Conservation (phyloP, 1,139 yeast genomes). For the Pichia inconspicua region DNA sequence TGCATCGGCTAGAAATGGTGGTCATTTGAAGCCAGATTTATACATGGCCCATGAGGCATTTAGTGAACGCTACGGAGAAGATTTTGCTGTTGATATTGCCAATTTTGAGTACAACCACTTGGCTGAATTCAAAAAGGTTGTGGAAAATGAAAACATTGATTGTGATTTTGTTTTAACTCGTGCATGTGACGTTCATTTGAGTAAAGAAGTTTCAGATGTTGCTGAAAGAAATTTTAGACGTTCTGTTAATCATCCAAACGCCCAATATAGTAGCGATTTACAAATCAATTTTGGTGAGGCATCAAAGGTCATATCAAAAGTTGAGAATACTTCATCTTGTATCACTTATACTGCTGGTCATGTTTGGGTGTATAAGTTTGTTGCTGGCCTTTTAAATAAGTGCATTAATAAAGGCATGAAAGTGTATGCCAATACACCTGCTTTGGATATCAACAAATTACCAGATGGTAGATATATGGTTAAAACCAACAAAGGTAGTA, state of each 20-base stretch:
- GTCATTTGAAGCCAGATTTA: constrained; percentile 36
- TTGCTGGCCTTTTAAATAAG: constrained; percentile 26
- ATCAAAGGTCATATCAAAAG: constrained; percentile 20
- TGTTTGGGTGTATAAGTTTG: constrained; percentile 37
- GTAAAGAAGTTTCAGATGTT: constrained; percentile 12
- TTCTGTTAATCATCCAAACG: constrained; percentile 12
- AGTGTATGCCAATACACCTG: constrained; percentile 6
- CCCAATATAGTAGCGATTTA: constrained; percentile 17
- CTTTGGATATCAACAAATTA: constrained; percentile 14
- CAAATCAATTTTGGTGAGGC: constrained; percentile 20
- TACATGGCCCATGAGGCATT: constrained; percentile 25
- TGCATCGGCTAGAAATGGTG: constrained; percentile 45
- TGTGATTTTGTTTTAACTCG: constrained; percentile 30
- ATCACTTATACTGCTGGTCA: constrained; percentile 34
- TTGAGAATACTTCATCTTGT: constrained; percentile 25
- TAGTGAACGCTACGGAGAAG: constrained; percentile 21
- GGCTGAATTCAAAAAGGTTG: constrained; percentile 24
- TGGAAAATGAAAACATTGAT: constrained; percentile 29
- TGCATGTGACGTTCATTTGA: constrained; percentile 24
- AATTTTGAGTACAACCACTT: constrained; percentile 29
- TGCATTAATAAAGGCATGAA: not conserved
- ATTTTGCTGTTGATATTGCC: constrained; percentile 30
- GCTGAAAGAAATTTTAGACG: constrained; percentile 20
- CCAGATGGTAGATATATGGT: constrained; percentile 25
- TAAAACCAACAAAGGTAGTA: constrained; percentile 29